Conservation (phyloP, 108 stramenopile species). For the Nitzschia palea region DNA sequence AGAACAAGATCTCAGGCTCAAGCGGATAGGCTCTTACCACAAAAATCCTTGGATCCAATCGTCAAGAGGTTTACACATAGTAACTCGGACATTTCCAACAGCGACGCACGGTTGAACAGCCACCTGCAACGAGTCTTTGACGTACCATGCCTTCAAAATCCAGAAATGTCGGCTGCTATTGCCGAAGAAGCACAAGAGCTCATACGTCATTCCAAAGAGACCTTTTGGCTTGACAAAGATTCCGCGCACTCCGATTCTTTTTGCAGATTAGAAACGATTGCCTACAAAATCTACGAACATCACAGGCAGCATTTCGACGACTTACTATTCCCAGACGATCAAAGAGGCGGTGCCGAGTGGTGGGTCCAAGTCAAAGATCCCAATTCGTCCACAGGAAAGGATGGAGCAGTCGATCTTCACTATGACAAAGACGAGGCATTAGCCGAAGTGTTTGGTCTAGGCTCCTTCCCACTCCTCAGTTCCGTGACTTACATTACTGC, state of each 20-base stretch:
- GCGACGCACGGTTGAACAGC: no score
- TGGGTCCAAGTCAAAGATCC: slow-evolving; percentile 83
- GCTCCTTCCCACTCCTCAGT: slow-evolving; percentile 78
- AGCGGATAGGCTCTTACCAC: slow-evolving; percentile 35
- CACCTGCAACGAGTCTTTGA: slow-evolving; percentile 17
- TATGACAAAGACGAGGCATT: slow-evolving; percentile 91
- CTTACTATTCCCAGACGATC: background rate
- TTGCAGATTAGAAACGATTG: slow-evolving; percentile 64
- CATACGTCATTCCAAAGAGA: slow-evolving; percentile 58
- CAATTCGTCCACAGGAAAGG: background rate
- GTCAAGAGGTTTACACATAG: no score
- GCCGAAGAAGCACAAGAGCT: slow-evolving; percentile 55
- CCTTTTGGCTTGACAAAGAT: slow-evolving; percentile 62
- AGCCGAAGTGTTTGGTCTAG: slow-evolving; percentile 79
- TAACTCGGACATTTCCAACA: no score
- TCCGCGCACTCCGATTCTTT: slow-evolving; percentile 9
- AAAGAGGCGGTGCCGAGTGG: slow-evolving; percentile 68
- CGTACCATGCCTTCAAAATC: slow-evolving; percentile 19
- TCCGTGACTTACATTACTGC: slow-evolving; percentile 87
- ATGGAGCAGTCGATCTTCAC: slow-evolving; percentile 75
- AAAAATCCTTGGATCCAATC: no score
- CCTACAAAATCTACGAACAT: slow-evolving; percentile 53
- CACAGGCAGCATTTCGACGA: slow-evolving; percentile 47
- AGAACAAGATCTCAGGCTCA: slow-evolving; percentile 33
- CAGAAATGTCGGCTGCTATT: slow-evolving; percentile 22